Conservation (phyloP, 805 yeast genomes). For the Naumovozyma dairenensis region DNA sequence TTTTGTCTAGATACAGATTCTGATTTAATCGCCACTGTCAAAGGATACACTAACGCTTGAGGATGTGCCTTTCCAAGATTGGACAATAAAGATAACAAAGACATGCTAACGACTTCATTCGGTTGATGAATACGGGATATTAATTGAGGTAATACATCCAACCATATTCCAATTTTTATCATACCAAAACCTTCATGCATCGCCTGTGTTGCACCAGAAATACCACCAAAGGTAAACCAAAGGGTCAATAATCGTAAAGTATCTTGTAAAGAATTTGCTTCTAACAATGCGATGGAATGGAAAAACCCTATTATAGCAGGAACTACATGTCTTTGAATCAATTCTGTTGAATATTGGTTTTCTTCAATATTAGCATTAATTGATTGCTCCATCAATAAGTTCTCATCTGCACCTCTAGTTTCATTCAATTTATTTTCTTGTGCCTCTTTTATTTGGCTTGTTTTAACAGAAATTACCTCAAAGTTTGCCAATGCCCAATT, state of each 20-base stretch:
- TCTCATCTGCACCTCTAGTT: neutral
- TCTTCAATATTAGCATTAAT: slow-evolving; percentile 15
- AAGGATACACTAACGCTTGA: slow-evolving; percentile 86
- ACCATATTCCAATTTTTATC: slow-evolving; percentile 86
- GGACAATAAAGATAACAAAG: slow-evolving; percentile 65
- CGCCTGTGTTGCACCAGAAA: slow-evolving; percentile 76
- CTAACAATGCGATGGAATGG: slow-evolving; percentile 79
- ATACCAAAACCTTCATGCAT: slow-evolving; percentile 78
- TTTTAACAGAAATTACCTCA: slow-evolving; percentile 68
- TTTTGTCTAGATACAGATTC: slow-evolving; percentile 77
- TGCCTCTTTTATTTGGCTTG: slow-evolving; percentile 14
- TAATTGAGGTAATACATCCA: slow-evolving; percentile 85
- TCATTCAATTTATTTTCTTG: slow-evolving; percentile 5
- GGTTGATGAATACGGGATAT: slow-evolving; percentile 94
- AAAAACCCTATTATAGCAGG: slow-evolving; percentile 93
- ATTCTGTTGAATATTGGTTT: slow-evolving; percentile 34
- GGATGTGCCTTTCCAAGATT: slow-evolving; percentile 91
- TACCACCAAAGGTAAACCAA: slow-evolving; percentile 92
- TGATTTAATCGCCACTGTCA: slow-evolving; percentile 88
- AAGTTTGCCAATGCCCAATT: slow-evolving; percentile 97
- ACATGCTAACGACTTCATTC: slow-evolving; percentile 66
- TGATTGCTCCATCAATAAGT: slow-evolving; percentile 18
- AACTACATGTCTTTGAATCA: slow-evolving; percentile 74
- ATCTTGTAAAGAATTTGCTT: slow-evolving; percentile 78
- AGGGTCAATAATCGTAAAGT: slow-evolving; percentile 75